Evolutionary conservation across 2,329 filamentous ascomycete species (phyloP).

Genomic region (Geosmithia flava): DNA sequence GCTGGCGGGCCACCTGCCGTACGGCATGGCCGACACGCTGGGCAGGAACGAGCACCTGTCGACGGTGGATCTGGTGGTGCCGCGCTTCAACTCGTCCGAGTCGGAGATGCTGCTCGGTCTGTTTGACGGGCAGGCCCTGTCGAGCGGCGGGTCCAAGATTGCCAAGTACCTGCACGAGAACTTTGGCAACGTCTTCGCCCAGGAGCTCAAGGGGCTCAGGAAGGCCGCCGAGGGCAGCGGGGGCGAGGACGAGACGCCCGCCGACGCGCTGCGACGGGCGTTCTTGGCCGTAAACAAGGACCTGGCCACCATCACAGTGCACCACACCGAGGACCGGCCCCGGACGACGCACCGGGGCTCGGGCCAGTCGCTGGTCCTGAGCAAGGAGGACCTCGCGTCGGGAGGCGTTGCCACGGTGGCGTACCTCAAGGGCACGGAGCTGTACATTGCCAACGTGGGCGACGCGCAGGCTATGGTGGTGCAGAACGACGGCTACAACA

Average conservation of each 20-base stretch:
- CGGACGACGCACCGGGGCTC: conserved; percentile 58
- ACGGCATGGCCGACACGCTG: conserved; percentile 94
- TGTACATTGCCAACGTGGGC: conserved; percentile 91
- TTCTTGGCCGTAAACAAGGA: conserved; percentile 92
- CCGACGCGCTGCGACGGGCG: conserved; percentile 72
- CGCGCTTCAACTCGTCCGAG: conserved; percentile 79
- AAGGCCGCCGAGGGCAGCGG: conserved; percentile 18
- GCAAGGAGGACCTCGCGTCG: conserved; percentile 78
- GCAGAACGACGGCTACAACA: conserved; percentile 69
- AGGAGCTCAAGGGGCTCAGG: conserved; percentile 67
- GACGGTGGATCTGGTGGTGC: conserved; percentile 89
- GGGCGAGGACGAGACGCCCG: conserved; percentile 55
- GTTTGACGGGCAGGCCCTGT: conserved; percentile 87
- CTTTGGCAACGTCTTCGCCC: conserved; percentile 72
- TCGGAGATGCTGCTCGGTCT: conserved; percentile 86
- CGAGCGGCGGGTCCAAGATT: conserved; percentile 84
- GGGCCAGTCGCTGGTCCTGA: conserved; percentile 62
- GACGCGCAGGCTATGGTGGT: conserved; percentile 95
- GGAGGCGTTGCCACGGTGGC: conserved; percentile 87
- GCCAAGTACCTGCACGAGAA: conserved; percentile 96
- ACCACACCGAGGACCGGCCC: conserved; percentile 64
- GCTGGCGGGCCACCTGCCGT: conserved; percentile 76
- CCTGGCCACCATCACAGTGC: conserved; percentile 71
- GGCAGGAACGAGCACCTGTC: conserved; percentile 91
- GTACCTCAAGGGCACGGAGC: conserved; percentile 78